These are phyloP conservation scores for Macroventuria anomochaeta DNA, from an alignment of 2,329 filamentous ascomycete species.

Conservation along the genomic window DNA sequence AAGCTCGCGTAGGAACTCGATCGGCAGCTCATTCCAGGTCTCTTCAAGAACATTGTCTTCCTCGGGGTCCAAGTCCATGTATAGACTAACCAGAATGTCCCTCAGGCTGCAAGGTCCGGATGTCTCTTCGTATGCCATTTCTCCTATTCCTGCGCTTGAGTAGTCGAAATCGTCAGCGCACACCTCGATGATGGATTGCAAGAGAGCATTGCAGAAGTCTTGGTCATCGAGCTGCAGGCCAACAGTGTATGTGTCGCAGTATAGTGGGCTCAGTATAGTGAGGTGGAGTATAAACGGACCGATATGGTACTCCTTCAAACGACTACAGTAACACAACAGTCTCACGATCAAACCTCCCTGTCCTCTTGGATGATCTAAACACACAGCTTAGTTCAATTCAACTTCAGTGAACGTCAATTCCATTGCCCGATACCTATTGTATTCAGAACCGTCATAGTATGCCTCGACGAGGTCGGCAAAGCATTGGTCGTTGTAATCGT, in stretches of 20 bases:
- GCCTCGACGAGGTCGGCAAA: background rate
- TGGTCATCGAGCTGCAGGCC: background rate
- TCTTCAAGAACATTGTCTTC: background rate
- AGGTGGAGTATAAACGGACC: too few relatives aligned
- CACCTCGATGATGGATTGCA: background rate
- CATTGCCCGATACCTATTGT: too few relatives aligned
- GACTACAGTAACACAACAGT: too few relatives aligned
- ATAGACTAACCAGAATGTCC: background rate
- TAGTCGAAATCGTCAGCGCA: background rate
- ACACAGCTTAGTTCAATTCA: too few relatives aligned
- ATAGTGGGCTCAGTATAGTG: too few relatives aligned
- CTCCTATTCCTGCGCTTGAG: too few relatives aligned
- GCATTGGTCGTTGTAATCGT: background rate
- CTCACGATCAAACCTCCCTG: too few relatives aligned
- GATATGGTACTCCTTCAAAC: too few relatives aligned
- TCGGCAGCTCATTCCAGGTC: background rate
- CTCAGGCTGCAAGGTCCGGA: background rate
- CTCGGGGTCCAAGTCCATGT: background rate
- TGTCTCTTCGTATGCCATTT: background rate
- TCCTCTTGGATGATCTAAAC: too few relatives aligned
- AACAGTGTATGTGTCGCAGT: background rate
- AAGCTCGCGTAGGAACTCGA: background rate
- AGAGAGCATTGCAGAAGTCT: background rate
- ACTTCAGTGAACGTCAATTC: too few relatives aligned
- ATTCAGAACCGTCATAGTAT: too few relatives aligned